These are phyloP conservation scores for Erythrophleum ivorense DNA, from an alignment of 331 rosid genomes.

Conservation along the genomic window DNA sequence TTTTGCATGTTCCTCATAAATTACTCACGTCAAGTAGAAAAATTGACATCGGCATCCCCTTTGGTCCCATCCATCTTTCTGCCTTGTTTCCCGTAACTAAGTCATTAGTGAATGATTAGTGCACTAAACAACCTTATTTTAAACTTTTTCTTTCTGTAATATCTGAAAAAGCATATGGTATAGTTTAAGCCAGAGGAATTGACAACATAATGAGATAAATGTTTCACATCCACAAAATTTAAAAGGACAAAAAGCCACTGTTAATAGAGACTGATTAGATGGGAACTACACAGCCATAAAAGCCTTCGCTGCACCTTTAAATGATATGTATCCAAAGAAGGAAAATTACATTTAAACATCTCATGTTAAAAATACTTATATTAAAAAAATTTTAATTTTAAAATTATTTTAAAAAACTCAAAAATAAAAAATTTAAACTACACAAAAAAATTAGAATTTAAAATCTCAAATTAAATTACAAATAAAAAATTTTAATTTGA, in stretches of 20 bases:
- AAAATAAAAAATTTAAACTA: too few relatives aligned
- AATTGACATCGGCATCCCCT: not conserved
- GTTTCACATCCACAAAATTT: not conserved
- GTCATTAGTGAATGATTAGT: too few relatives aligned
- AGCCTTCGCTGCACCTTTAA: not conserved
- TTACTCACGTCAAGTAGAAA: not conserved
- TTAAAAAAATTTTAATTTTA: too few relatives aligned
- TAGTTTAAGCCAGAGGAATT: not conserved
- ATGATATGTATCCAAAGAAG: not conserved
- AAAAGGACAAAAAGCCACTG: not conserved
- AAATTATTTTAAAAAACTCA: too few relatives aligned
- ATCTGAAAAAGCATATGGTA: not conserved
- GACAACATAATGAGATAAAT: not conserved
- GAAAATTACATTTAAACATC: too few relatives aligned
- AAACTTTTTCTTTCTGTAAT: not conserved
- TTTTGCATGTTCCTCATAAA: not conserved
- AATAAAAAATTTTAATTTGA: too few relatives aligned
- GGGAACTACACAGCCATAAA: not conserved
- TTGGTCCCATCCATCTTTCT: not conserved
- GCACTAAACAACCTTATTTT: not conserved
- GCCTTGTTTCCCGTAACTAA: not conserved
- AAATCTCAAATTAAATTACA: too few relatives aligned
- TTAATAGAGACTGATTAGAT: conserved; percentile 1
- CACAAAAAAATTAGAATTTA: too few relatives aligned
- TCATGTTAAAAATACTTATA: too few relatives aligned